phyloP scores from a whole-genome alignment of 331 rosid species.

The Prunus yedoensis region DNA sequence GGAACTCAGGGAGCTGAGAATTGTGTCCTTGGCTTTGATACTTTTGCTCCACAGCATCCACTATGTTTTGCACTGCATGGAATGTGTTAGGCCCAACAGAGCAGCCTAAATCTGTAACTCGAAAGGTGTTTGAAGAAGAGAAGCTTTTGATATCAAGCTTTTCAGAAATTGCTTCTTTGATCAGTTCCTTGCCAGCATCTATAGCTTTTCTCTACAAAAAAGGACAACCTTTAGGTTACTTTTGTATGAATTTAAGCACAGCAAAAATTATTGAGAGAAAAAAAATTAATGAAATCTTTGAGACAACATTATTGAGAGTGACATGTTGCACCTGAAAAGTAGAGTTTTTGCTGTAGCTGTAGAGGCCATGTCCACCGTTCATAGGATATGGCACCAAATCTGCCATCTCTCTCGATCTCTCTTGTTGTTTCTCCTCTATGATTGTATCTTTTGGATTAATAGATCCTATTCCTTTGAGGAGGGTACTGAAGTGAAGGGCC shows the following conservation, averaged over 20 bases:
- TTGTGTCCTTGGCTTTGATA: slow-evolving; percentile 4
- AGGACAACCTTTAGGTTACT: neutral
- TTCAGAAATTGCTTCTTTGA: slow-evolving; percentile 7
- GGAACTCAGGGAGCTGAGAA: slow-evolving; percentile 14
- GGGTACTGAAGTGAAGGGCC: no score
- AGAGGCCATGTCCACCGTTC: slow-evolving; percentile 2
- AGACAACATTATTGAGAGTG: neutral
- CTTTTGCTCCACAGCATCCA: slow-evolving; percentile 19
- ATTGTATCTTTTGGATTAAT: neutral
- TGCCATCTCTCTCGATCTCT: neutral
- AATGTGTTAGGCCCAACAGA: slow-evolving; percentile 28
- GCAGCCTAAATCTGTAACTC: slow-evolving; percentile 23
- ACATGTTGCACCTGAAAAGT: neutral
- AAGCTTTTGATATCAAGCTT: slow-evolving; percentile 5
- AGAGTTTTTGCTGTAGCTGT: neutral
- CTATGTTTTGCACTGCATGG: slow-evolving; percentile 16
- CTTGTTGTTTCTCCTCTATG: neutral
- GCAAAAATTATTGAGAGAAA: no score
- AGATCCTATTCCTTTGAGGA: neutral
- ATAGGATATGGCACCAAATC: neutral
- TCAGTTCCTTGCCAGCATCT: slow-evolving; percentile 5
- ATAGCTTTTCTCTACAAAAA: slow-evolving; percentile 5
- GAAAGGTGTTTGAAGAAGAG: neutral
- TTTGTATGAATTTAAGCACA: no score
- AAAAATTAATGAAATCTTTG: no score